A percentile compares a stretch with the other conserved stretches of the same genome.
Conservation (phyloP, 2,329 filamentous ascomycete genomes). For the Diaporthe australafricana region DNA sequence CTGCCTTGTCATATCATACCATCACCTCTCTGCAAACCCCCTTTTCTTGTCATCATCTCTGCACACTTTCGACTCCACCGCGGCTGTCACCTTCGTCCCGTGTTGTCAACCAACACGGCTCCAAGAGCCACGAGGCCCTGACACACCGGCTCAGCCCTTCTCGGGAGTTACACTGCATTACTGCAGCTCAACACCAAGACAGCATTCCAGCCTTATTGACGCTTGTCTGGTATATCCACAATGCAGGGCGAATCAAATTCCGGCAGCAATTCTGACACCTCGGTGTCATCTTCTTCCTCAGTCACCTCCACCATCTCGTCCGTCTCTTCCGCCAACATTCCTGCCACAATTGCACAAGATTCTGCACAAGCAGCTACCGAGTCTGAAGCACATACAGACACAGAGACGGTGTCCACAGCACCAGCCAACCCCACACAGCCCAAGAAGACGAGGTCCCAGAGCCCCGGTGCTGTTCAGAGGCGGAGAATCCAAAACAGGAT, state of each 20-base stretch:
- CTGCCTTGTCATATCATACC: background rate
- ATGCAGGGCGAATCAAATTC: conserved; percentile 16
- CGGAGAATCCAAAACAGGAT: conserved; percentile 21
- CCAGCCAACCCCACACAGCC: conserved; percentile 7
- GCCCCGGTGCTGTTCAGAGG: conserved; percentile 12
- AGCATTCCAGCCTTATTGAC: background rate
- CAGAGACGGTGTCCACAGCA: background rate
- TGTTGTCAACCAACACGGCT: conserved; percentile 9
- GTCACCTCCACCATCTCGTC: conserved; percentile 11
- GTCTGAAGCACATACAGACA: background rate
- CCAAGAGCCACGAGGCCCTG: background rate
- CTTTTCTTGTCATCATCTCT: background rate
- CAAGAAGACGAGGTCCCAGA: conserved; percentile 17
- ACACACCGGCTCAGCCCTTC: background rate
- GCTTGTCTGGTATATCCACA: conserved; percentile 2
- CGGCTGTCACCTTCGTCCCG: background rate
- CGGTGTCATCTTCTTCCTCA: conserved; percentile 12
- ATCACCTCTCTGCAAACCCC: background rate
- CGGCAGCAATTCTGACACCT: conserved; percentile 10
- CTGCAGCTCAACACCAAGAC: background rate
- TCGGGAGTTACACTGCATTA: background rate
- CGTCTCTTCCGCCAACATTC: conserved; percentile 1
- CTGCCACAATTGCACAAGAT: background rate
- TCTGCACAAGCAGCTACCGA: background rate
- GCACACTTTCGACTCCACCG: background rate